Base-by-base conservation (phyloP, 139 green algal genomes). In the Trebouxia sp. region DNA sequence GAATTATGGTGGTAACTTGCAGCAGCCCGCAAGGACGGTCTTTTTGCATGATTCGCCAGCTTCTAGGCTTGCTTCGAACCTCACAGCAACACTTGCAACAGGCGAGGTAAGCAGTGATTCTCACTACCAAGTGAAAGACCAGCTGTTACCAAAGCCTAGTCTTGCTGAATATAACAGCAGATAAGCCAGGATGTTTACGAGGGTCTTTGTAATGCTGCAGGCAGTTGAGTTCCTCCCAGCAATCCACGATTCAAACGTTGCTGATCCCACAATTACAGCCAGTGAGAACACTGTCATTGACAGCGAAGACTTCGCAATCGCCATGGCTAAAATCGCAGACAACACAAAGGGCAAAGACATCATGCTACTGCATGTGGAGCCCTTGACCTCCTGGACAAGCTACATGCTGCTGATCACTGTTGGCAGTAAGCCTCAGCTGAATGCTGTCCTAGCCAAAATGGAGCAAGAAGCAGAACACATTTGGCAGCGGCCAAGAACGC, bases 381-480 rank as follows among this genome's bases (percentile, higher is more conserved):
- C 90, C 0, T 67, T 95, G 1, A 86, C 92, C 14, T 89, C 84
- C 47, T 92, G 88, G 89, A 92, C 86, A 39, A 83, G 69, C 39
- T 94, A 93, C 69, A 88, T 94, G 84, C 78, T 91, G 51, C 78
- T 89, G 5, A 67, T 85, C 11, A 90, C 81, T 14, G 87, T 92
- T 9, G 89, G 84, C 80, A 88, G 79, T n/a, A 75, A 82, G 11
- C 90, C 91, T 0, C 91, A 95, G 87, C 85, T 96, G 75, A 79
- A 89, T n/a, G 92, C 92, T 9, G 81, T 93, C 12, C 69, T 96
- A 15, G 81, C 65, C 26, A 92, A 89, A 65, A 86, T 93, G 75
- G 83, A 89, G 42, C 81, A 88, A 53, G 78, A 85, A 41, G 92
- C 89, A 12, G 45, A 70, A 38, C 84, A 89, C 10, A 28, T 55